Conservation (phyloP, 441 rosid genomes). For the Metrosideros polymorpha region DNA sequence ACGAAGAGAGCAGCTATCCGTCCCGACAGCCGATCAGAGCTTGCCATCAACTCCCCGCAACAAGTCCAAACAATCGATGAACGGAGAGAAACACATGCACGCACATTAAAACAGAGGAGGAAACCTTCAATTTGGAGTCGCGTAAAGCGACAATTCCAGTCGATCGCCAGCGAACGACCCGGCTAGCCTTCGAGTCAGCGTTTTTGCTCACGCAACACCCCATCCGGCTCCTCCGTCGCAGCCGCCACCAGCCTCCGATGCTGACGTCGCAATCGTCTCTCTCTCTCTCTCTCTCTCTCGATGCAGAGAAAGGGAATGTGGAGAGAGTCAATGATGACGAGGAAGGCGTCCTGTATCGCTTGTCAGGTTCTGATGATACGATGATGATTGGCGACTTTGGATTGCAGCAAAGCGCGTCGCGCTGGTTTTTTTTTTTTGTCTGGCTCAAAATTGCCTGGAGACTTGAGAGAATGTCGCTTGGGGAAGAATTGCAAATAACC, state of each 20-base stretch:
- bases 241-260: neutral
- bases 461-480: neutral
- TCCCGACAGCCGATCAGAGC: neutral
- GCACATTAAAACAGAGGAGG: neutral
- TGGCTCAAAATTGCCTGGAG: neutral
- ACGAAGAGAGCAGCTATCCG: neutral
- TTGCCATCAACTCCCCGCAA: neutral
- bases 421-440: neutral
- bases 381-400: neutral
- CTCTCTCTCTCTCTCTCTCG: neutral
- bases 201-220: slow-evolving; percentile 71
- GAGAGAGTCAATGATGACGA: neutral
- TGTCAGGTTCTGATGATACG: neutral
- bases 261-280: neutral
- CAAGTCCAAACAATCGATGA: neutral
- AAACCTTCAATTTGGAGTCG: slow-evolving; percentile 84
- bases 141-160: slow-evolving; percentile 90
- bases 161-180: slow-evolving; percentile 82
- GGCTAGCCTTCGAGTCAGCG: slow-evolving; percentile 57
- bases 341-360: neutral
- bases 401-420: neutral
- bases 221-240: slow-evolving; percentile 21
- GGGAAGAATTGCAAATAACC: neutral
- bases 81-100: neutral
- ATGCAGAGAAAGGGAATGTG: neutral